Base-by-base conservation (phyloP, 371 early-diverging fungal species). In the Mucor indicus region DNA sequence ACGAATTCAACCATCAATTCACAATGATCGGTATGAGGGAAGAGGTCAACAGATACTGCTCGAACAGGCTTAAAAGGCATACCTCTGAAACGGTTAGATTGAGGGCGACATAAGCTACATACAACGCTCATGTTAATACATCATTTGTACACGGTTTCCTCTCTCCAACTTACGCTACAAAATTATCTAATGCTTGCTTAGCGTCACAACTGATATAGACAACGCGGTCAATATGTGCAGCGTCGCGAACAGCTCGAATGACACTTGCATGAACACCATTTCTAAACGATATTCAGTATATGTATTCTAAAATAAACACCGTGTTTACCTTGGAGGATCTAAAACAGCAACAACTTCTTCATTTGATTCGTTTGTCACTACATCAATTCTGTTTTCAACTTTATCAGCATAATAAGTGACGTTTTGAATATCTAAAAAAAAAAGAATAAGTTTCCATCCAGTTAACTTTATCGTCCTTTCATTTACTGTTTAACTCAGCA, bases 161-260 rank as follows among this genome's bases (percentile, higher is more conserved):
- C 11, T 11, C 29, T 27, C 10, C 22, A 16, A 63, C 63, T 68
- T 72, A 87, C 80, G 80, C 81, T 35, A 86, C 53, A 54, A 90
- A 82, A 65, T 90, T 93, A n/a, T 60, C 51, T 33, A 62, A 44
- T 0, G 87, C 85, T 38, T 72, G 71, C 15, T 78, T 65, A 21
- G 86, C 72, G 55, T 87, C 86, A 64, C 94, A 92, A 37, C 86
- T 77, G 20, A 91, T 81, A 54, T 78, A 93, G 10, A 93, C 70
- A 3, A 91, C 72, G 19, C 79, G 68, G 4, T 76, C 46, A 40
- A 93, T 78, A 4, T 64, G 55, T 9, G 39, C 32, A 47, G 83
- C 81, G 19, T 69, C 69, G 8, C 88, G 70, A 8, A 92, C 65
- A 9, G 85, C 80, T 31, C 73, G 59, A 39, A 90, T 82, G 11